Conservation (phyloP, 176 grass and related monocot species). For the Oropetium thomaeum region DNA sequence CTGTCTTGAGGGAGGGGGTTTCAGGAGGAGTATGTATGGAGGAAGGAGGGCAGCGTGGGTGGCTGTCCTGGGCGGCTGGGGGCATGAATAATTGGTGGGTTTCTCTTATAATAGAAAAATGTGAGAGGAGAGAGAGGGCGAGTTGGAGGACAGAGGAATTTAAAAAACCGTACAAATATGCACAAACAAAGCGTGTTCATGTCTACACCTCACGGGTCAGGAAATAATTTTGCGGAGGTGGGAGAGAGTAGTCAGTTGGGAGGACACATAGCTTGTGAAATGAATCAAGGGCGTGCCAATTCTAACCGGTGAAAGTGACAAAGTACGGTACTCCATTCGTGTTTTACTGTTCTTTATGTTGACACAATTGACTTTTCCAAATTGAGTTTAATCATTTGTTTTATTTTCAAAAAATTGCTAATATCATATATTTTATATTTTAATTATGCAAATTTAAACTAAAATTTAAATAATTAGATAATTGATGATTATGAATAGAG, state of each 20-base stretch:
- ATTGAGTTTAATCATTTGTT: no score
- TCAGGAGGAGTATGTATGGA: slow-evolving; percentile 13
- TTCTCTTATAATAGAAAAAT: slow-evolving; percentile 21
- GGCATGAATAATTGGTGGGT: slow-evolving; percentile 61
- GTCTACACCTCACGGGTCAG: slow-evolving; percentile 7
- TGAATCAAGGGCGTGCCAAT: slow-evolving; percentile 18
- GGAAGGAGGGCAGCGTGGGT: slow-evolving; percentile 52
- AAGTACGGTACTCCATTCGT: no score
- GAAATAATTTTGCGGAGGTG: slow-evolving; percentile 11
- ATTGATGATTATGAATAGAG: no score
- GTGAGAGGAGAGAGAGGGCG: background rate
- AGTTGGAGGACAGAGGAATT: no score
- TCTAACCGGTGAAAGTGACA: slow-evolving; percentile 27
- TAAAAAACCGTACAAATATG: background rate
- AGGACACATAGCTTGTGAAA: background rate
- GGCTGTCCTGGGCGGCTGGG: slow-evolving; percentile 46
- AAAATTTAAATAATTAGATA: no score
- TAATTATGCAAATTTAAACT: no score
- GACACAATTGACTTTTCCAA: no score
- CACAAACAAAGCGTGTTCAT: background rate
- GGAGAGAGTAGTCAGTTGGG: background rate
- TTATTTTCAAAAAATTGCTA: no score
- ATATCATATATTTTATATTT: no score
- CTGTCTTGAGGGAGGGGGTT: slow-evolving; percentile 3
- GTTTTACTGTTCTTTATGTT: no score